Evolutionary conservation across 495 filamentous ascomycete genomes (phyloP), one percentile per base, ranked within the genome.

Genomic region (Cryomyces minteri): DNA sequence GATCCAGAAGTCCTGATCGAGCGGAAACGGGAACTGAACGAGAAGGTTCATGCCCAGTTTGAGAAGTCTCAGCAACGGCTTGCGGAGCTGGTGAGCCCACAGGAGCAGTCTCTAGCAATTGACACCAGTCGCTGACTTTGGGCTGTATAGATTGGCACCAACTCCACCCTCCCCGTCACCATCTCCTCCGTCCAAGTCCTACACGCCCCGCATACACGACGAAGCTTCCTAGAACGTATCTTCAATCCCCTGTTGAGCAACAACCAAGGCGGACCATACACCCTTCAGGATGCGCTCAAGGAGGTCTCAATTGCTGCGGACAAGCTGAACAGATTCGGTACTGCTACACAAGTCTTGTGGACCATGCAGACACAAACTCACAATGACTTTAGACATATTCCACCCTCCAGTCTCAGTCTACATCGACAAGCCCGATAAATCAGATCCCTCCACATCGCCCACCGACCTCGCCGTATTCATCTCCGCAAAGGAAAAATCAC

Each of bases 321-420:
- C 51, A 90, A 82, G 66, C 72, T 98, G 18, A 72, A 79, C 48
- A 70, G 73, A 49, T 84, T 94, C 58, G 87, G 85, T 93, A 71
- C 43, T 66, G 39, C 40, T 49, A 25, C 18, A 25, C 18, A 25
- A 25, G 18, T 25, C 18, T 25, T 25, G 18, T 25, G 18, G 18
- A 25, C 18, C 18, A 25, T 25, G 18, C 31, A 14, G 25, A 4
- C 31, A 11, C 28, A 8, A 33, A 14, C 14, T 28, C 31, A 39
- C 38, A 18, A 2, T 39, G 31, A 32, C 1, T 18, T 34, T 51
- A 88, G 87, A 85, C 51, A 82, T 98, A 54, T 94, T 88, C 67
- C 79, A 90, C 39, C 73, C 82, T 31, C 74, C 78, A n/a, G 82
- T 93, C 42, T 70, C 74, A 5, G 71, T 88, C 44, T 87, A 79